Evolutionary conservation across 148 eudicot genomes (phyloP), one percentile per base, ranked within the genome.

Genomic region (Rhododendron simsii): DNA sequence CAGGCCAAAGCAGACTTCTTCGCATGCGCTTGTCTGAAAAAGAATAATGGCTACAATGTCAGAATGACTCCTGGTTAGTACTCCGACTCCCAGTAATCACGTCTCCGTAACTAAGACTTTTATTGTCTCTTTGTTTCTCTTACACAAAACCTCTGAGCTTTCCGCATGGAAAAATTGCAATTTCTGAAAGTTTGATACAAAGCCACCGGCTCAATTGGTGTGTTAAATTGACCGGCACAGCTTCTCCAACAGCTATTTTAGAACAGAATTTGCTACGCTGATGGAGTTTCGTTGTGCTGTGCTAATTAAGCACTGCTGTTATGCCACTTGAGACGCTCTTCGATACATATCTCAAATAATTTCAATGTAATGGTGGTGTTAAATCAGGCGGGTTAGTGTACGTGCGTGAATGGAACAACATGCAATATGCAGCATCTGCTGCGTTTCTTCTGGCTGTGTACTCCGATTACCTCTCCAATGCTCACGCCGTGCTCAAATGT

Each of bases 1-100:
- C 89, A 93, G 81, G 98, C 98, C 11, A 95, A 96, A 89, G 99
- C 98, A 16, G 93, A 94, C 83, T 94, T 87, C 84, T 96, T 93
- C 47, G 90, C 93, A 0, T 96, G 99, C 65, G 93, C 98, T 84
- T 94, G 95, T 87, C 50, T 93, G 57, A 96, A 95, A 77, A 96
- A 95, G 92, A 93, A 95, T 77, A 89, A 88, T 51, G 96, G 96
- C 81, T 86, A 92, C 88, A 94, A 96, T 83, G 97, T 92, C 33
- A 86, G 88, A 26, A 41, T 86, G 90, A 96, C 98, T 79, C 97
- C 98, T 85, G 99, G 98, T 94, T n/a, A 45, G 83, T 81, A 81
- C 33, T 57, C 75, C 23, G 10, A 76, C 47, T 41, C 80, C 47
- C 41, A 61, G 18, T 5, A 3, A 21, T 67, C 7, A 20, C 16